Conservation (phyloP, 208 protist genomes). For the Trypanosoma vivax region DNA sequence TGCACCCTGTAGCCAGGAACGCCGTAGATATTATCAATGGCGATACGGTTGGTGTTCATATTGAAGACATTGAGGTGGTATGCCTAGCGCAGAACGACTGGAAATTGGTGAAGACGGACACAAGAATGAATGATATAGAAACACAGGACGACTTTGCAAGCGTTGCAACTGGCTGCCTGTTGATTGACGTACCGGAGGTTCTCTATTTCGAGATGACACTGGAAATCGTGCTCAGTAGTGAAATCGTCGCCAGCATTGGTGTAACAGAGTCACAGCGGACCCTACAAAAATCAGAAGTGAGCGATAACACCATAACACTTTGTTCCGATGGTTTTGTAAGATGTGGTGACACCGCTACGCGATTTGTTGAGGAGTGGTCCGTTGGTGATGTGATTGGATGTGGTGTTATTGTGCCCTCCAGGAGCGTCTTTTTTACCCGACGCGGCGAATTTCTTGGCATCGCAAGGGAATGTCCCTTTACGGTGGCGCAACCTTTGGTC, state of each 20-base stretch:
- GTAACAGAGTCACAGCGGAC: conserved; percentile 45
- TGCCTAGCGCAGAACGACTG: conserved; percentile 78
- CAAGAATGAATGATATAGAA: conserved; percentile 13
- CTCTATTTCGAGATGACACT: conserved; percentile 83
- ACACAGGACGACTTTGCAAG: conserved; percentile 52
- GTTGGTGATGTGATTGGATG: conserved; percentile 84
- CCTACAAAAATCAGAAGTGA: conserved; percentile 26
- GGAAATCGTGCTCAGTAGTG: conserved; percentile 47
- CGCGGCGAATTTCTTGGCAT: conserved; percentile 85
- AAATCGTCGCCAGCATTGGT: conserved; percentile 45
- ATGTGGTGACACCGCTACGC: conserved; percentile 9
- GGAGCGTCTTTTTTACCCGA: conserved; percentile 83
- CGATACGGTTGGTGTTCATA: conserved; percentile 76
- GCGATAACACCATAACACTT: conserved; percentile 40
- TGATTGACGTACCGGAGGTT: conserved; percentile 70
- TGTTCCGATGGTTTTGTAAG: conserved; percentile 47
- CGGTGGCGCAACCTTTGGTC: conserved; percentile 64
- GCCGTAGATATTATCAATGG: conserved; percentile 70
- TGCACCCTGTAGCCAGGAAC: conserved; percentile 59
- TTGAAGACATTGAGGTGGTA: conserved; percentile 59
- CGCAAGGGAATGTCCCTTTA: conserved; percentile 37
- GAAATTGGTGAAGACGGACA: conserved; percentile 37
- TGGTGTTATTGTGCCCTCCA: conserved; percentile 63
- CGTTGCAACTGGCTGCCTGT: conserved; percentile 56
- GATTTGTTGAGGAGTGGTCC: conserved; percentile 48